Evolutionary conservation across 768 basidiomycete genomes (phyloP).

Genomic region (Lentinula aciculospora): DNA sequence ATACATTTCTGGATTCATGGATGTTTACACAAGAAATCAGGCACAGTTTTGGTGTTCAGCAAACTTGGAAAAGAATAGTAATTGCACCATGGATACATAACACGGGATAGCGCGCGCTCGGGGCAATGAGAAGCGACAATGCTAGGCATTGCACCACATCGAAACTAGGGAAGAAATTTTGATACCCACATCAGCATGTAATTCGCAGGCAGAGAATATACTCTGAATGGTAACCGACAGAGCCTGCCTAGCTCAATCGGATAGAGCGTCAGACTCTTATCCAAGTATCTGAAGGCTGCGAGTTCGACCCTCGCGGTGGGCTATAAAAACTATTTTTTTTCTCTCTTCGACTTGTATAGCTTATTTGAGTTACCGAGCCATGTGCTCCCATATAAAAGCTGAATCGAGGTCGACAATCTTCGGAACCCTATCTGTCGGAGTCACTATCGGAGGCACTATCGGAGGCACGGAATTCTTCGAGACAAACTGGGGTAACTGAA

Average conservation of each 20-base stretch:
- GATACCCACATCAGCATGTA: too few relatives aligned
- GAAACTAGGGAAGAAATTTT: background rate
- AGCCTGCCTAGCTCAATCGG: slow-evolving; percentile 64
- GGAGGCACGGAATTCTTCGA: background rate
- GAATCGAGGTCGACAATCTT: background rate
- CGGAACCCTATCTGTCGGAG: background rate
- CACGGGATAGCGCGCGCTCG: background rate
- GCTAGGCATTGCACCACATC: background rate
- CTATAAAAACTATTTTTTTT: too few relatives aligned
- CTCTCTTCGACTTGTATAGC: too few relatives aligned
- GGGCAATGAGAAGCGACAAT: background rate
- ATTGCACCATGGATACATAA: background rate
- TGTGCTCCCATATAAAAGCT: background rate
- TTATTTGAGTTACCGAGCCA: too few relatives aligned
- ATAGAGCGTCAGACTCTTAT: slow-evolving; percentile 64
- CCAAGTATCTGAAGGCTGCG: slow-evolving; percentile 75
- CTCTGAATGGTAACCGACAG: too few relatives aligned
- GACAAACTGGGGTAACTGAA: background rate
- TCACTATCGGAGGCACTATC: too few relatives aligned
- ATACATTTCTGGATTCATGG: too few relatives aligned
- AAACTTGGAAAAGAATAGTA: background rate
- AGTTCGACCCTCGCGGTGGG: slow-evolving; percentile 85
- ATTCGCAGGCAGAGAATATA: too few relatives aligned
- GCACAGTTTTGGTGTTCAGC: too few relatives aligned
- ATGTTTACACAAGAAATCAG: too few relatives aligned